Evolutionary conservation across 768 basidiomycete species (phyloP), one percentile per base, ranked within the genome.

Genomic region (Mycena latifolia): DNA sequence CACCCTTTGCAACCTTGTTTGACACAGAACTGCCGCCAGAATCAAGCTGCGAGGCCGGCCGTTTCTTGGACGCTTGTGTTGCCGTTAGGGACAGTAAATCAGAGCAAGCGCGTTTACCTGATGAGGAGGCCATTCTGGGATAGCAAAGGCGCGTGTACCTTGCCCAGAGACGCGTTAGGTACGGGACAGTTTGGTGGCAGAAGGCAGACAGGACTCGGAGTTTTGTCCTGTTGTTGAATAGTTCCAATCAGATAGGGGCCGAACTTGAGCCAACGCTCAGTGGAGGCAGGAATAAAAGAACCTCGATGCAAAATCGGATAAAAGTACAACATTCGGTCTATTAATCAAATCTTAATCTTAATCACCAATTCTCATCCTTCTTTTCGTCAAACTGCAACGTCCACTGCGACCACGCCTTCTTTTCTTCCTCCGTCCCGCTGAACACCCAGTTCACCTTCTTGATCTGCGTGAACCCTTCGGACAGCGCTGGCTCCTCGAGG

Each of bases 381-480:
- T 27, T 27, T 11, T 43, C 54, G 35, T 90, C 90, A 68, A 93
- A 84, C 72, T 94, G 92, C 14, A 43, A 22, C 72, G 94, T 82
- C 93, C 94, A 96, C 89, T 91, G 92, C 54, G 84, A 85, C 95
- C 95, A 98, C 60, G 83, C 78, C 61, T 72, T 82, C 61, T 80
- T 82, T 70, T 94, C 92, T 66, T 91, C 92, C 53, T 89, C 90
- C 10, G 81, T 83, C 1, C 95, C 95, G 52, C 90, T 84, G 63
- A 95, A 96, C 22, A 86, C 79, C 88, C 93, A 97, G 65, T 94
- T 90, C 20, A 98, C 87, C 47, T 82, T 85, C 72, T 85, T 88
- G 48, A 98, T 84, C 71, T 95, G 91, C 7, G 84, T 74, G 71
- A 94, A 93, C 0, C 95, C 96, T 76, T 98, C 96, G 0, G 78